phyloP scores from a whole-genome alignment of 2,329 filamentous ascomycete species.

The Fusarium continuum region DNA sequence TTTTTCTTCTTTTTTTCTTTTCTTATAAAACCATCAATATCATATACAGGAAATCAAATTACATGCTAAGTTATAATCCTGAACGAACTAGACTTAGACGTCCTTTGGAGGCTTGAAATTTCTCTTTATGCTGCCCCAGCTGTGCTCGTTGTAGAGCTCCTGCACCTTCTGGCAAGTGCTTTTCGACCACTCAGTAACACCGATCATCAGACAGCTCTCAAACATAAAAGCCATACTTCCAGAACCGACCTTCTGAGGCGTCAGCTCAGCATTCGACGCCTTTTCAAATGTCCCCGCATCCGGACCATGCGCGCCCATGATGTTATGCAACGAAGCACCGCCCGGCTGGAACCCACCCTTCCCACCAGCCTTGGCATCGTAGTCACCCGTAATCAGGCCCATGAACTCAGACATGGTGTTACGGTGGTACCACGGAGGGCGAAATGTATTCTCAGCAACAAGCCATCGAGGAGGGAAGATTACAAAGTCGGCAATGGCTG shows the following conservation, averaged over 20 bases:
- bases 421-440: slow-evolving; percentile 76
- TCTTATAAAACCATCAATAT: too few species aligned
- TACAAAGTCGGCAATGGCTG: slow-evolving; percentile 76
- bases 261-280: slow-evolving; percentile 62
- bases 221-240: slow-evolving; percentile 76
- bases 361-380: slow-evolving; percentile 68
- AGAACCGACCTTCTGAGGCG: slow-evolving; percentile 65
- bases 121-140: slow-evolving; percentile 75
- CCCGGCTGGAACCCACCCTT: slow-evolving; percentile 64
- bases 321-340: slow-evolving; percentile 71
- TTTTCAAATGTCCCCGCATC: slow-evolving; percentile 65
- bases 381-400: slow-evolving; percentile 64
- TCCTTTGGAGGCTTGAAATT: slow-evolving; percentile 63
- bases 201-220: slow-evolving; percentile 73
- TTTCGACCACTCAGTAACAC: slow-evolving; percentile 75
- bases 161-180: slow-evolving; percentile 66
- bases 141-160: slow-evolving; percentile 79
- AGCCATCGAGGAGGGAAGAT: slow-evolving; percentile 78
- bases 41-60: too few species aligned
- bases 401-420: slow-evolving; percentile 74
- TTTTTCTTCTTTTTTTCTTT: too few species aligned
- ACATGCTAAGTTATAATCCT: too few species aligned
- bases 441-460: slow-evolving; percentile 73
- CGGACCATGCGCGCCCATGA: slow-evolving; percentile 73
- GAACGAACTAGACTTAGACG: too few species aligned